Evolutionary conservation across 169 alveolate genomes (phyloP).

Genomic region (Babesia bigemina): DNA sequence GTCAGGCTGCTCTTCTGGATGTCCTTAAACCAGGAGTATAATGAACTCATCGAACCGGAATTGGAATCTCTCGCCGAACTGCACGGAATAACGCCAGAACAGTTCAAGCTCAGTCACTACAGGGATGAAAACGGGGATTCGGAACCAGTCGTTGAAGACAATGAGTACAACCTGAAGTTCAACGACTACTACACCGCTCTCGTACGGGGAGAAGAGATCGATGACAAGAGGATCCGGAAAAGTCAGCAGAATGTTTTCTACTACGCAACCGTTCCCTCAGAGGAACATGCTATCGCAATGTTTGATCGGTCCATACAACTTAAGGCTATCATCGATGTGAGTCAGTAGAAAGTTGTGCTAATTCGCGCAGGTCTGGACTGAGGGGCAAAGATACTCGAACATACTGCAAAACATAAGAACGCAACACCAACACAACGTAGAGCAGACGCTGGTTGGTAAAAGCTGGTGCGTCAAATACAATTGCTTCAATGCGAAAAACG

Average conservation of each 20-base stretch:
- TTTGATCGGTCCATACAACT: slow-evolving; percentile 35
- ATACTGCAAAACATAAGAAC: slow-evolving; percentile 15
- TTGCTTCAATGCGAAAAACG: slow-evolving; percentile 38
- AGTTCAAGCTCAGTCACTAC: slow-evolving; percentile 19
- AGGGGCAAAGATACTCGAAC: slow-evolving; percentile 37
- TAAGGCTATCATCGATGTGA: slow-evolving; percentile 36
- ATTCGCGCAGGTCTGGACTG: slow-evolving; percentile 52
- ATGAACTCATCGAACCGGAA: slow-evolving; percentile 62
- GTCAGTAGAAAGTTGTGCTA: not conserved
- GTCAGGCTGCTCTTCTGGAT: slow-evolving; percentile 57
- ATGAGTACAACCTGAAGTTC: slow-evolving; percentile 25
- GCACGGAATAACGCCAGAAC: slow-evolving; percentile 8
- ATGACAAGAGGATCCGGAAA: slow-evolving; percentile 9
- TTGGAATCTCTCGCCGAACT: slow-evolving; percentile 45
- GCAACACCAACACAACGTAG: not conserved
- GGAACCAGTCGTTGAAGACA: not conserved
- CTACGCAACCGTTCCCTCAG: slow-evolving; percentile 40
- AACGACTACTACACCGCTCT: slow-evolving; percentile 35
- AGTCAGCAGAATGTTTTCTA: slow-evolving; percentile 50
- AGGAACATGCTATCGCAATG: slow-evolving; percentile 32
- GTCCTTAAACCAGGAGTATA: slow-evolving; percentile 55
- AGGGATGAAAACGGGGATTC: not conserved
- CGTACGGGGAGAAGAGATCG: slow-evolving; percentile 20
- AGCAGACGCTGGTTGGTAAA: slow-evolving; percentile 16
- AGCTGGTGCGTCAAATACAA: slow-evolving; percentile 51